Evolutionary conservation across 225 moss, liverwort and hornwort genomes (phyloP), one percentile per base, ranked within the genome.

Genomic region (Marchantia polymorpha): DNA sequence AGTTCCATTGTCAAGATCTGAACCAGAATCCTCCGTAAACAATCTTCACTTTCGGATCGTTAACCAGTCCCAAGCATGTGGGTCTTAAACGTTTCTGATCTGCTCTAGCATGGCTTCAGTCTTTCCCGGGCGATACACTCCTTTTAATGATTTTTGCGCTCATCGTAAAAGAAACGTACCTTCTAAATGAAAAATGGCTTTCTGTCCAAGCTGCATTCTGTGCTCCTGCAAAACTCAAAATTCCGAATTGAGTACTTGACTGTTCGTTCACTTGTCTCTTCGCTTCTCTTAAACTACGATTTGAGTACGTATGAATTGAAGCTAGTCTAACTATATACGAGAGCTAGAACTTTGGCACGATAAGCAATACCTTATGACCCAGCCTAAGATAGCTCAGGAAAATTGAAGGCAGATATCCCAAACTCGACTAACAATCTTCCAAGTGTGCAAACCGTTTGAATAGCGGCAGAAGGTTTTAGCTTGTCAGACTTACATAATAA

Each of bases 151-250:
- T 23, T 61, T 61, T 61, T 69, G n/a, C 10, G 46, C 17, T 50
- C 71, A 23, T 20, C 50, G 39, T 22, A 50, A 22, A 10, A 59
- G 56, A 30, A 64, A 19, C 29, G 50, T 83, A 94, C 94, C 94
- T 92, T 94, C 96, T 79, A 94, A 55, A 69, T 94, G 91, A 61
- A 92, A 96, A 52, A 96, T 91, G 27, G 94, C 86, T 81, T 94
- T 96, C n/a, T 91, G 96, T 22, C 92, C 96, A 82, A 94, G 92
- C 79, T 96, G 96, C 96, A 92, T 90, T 71, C 92, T 90, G 78
- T 96, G 90, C 85, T 96, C 94, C 96, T 96, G 89, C 65, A 85
- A 81, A n/a, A 10, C 60, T 23, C 39, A 73, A 4, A 8, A 47
- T 20, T 16, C 20, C 19, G 20, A 69, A 46, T 10, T 69, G 46